Evolutionary conservation across 768 basidiomycete species (phyloP).

Genomic region (Hericium erinaceus): DNA sequence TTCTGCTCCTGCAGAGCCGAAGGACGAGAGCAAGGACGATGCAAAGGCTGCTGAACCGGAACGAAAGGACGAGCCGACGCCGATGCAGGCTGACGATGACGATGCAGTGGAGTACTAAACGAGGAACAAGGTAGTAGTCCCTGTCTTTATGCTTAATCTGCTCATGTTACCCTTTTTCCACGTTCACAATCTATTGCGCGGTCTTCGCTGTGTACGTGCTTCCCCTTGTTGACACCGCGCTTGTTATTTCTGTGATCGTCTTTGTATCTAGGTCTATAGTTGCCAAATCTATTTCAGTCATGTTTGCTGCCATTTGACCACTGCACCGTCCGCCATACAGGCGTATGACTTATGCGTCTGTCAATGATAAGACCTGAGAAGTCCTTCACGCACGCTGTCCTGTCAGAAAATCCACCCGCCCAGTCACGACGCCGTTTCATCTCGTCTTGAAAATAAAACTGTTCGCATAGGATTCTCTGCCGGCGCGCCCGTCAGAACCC

Average conservation of each 20-base stretch:
- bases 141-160: background rate
- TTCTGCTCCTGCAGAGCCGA: background rate
- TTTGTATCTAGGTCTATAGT: background rate
- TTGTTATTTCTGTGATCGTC: background rate
- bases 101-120: constrained; percentile 71
- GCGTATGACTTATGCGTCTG: background rate
- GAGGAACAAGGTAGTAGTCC: constrained; percentile 8
- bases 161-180: constrained; percentile 7
- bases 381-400: background rate
- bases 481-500: too few relatives aligned
- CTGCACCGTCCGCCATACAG: background rate
- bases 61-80: constrained; percentile 21
- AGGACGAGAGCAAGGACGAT: constrained; percentile 6
- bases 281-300: background rate
- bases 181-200: background rate
- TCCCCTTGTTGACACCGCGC: background rate
- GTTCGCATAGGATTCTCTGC: too few relatives aligned
- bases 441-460: too few relatives aligned
- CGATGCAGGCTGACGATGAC: constrained; percentile 63
- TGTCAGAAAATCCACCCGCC: background rate
- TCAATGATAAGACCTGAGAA: background rate
- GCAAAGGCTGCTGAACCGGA: constrained; percentile 10
- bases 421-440: too few relatives aligned
- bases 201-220: background rate
- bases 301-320: background rate